Conservation (phyloP, 1,284 basidiomycete species). For the Melampsora americana region DNA sequence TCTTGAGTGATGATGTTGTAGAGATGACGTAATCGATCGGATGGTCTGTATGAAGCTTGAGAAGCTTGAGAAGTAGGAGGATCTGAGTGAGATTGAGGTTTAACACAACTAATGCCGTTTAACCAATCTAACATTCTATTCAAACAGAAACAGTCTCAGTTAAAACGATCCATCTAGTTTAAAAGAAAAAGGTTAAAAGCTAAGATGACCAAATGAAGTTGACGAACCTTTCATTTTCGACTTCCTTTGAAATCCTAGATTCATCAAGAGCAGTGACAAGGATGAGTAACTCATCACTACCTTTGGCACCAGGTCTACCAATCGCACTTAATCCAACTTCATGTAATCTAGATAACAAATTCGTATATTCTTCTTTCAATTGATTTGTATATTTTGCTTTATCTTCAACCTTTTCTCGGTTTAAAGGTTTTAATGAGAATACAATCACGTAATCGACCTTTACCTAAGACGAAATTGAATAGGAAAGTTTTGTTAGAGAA, state of each 20-base stretch:
- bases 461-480: neutral
- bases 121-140: constrained; percentile 62
- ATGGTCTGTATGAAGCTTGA: constrained; percentile 66
- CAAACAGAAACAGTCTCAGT: neutral
- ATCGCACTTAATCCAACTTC: constrained; percentile 25
- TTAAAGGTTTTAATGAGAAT: constrained; percentile 28
- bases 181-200: neutral
- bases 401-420: neutral
- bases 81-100: constrained; percentile 45
- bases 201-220: neutral
- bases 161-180: neutral
- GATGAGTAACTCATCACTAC: constrained; percentile 70
- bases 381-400: neutral
- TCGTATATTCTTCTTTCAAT: constrained; percentile 29
- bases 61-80: constrained; percentile 54
- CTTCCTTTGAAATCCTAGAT: constrained; percentile 64
- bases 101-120: constrained; percentile 63
- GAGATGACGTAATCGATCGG: constrained; percentile 75
- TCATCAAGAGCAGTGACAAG: constrained; percentile 69
- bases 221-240: constrained; percentile 66
- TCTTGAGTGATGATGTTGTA: constrained; percentile 66
- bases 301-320: constrained; percentile 47
- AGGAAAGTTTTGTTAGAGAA: too few species aligned
- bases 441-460: constrained; percentile 44
- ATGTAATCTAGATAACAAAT: constrained; percentile 31